Base-by-base conservation (phyloP, 805 yeast genomes). In the Geotrichum ghanense region DNA sequence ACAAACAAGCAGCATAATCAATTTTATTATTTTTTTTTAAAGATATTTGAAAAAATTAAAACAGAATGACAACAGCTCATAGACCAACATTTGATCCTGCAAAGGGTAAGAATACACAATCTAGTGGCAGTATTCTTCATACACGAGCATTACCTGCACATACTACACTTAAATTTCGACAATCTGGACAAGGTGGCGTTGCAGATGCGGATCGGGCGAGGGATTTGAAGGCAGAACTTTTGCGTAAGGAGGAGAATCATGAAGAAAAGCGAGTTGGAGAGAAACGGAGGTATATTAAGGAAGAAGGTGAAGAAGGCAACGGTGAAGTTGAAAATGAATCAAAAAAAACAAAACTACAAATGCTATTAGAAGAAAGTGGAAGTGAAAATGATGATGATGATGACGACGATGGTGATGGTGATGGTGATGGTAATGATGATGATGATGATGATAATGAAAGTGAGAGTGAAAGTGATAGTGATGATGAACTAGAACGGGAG, bases 61-160 rank as follows among this genome's bases (percentile, higher is more conserved):
- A 24, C 12, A 31, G 19, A 19, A 79, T 80, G 86, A 77, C 85
- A 0, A 76, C 84, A 2, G 82, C 83, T 7, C 83, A 78, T 56
- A 71, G 82, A 57, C 84, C 85, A 0, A 80, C 83, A 4, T 70
- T 80, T 51, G 85, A 79, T 51, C 74, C 74, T 43, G 82, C 83
- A 17, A 70, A 76, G 54, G 79, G 80, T 45, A 76, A 74, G 44
- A 65, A 70, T 43, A 66, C 65, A 47, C 54, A 61, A 49, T 60
- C 66, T 6, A 61, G 63, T 3, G 75, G 81, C 0, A 54, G 72
- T 2, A 76, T 74, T 7, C 64, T 67, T 22, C 83, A 79, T 54
- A 67, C 78, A 9, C 65, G 81, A 43, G 63, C 71, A 41, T 63
- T 74, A 9, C 79, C 83, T 0, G 77, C 76, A 1, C 81, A 80